Evolutionary conservation across 176 grass and related monocot genomes (phyloP).

Genomic region (Calamus simplicifolius): DNA sequence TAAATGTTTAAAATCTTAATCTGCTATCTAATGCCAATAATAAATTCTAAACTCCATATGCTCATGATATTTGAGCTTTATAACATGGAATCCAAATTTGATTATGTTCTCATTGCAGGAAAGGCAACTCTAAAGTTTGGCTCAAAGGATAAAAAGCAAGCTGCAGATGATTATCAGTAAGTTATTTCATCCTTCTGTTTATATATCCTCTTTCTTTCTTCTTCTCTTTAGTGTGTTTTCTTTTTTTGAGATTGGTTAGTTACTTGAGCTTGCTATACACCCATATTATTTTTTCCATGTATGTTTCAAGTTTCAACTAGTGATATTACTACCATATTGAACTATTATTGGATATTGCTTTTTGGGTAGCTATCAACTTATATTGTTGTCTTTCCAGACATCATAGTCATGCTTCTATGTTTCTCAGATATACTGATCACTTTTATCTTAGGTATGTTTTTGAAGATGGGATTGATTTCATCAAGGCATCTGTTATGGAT

Average conservation of each 20-base stretch:
- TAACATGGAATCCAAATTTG: constrained; percentile 8
- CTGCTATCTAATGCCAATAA: neutral
- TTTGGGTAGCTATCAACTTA: too few species aligned
- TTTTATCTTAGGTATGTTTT: constrained; percentile 61
- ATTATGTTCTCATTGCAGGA: constrained; percentile 40
- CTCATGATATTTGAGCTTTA: too few species aligned
- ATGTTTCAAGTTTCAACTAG: too few species aligned
- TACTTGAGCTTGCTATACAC: too few species aligned
- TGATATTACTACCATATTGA: too few species aligned
- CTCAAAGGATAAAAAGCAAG: constrained; percentile 67
- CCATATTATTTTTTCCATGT: too few species aligned
- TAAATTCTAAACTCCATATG: too few species aligned
- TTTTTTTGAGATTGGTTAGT: neutral
- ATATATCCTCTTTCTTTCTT: constrained; percentile 12
- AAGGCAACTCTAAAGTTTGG: constrained; percentile 70
- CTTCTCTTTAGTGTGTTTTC: neutral
- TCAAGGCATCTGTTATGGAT: constrained; percentile 84
- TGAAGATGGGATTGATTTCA: constrained; percentile 86
- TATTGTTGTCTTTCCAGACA: too few species aligned
- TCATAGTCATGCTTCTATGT: too few species aligned
- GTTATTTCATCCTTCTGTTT: constrained; percentile 12
- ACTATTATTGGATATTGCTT: too few species aligned
- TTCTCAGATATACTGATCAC: too few species aligned
- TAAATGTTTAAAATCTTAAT: neutral
- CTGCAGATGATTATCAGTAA: constrained; percentile 65